Evolutionary conservation across 768 basidiomycete genomes (phyloP).

Genomic region (Symmetrospora coprosmae): DNA sequence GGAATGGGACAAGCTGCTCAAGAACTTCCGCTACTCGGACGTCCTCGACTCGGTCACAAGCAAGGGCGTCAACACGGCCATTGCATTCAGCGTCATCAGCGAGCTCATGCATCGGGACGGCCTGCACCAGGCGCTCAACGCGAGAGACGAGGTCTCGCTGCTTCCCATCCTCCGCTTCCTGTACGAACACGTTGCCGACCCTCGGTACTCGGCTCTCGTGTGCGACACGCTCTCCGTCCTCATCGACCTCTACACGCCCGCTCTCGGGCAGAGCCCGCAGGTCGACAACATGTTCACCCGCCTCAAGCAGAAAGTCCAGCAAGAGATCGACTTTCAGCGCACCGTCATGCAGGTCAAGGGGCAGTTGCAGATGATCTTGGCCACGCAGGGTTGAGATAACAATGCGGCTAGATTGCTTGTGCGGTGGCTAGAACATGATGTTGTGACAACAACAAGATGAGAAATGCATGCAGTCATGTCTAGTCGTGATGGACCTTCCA

Average conservation of each 20-base stretch:
- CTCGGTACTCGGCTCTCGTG: constrained; percentile 80
- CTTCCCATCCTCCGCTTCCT: constrained; percentile 81
- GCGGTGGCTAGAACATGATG: too few species aligned
- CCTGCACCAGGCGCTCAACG: constrained; percentile 64
- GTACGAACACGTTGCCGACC: constrained; percentile 69
- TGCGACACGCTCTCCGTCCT: constrained; percentile 65
- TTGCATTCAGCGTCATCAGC: constrained; percentile 55
- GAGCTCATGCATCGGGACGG: constrained; percentile 87
- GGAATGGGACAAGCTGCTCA: constrained; percentile 78
- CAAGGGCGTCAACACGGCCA: constrained; percentile 38
- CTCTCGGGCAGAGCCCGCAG: constrained; percentile 84
- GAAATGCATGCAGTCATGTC: too few species aligned
- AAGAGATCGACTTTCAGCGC: constrained; percentile 74
- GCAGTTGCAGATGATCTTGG: constrained; percentile 68
- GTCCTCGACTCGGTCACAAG: constrained; percentile 84
- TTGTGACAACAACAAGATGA: too few species aligned
- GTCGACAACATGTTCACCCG: constrained; percentile 74
- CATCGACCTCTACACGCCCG: constrained; percentile 78
- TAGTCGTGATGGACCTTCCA: too few species aligned
- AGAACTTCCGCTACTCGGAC: constrained; percentile 83
- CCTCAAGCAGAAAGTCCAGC: constrained; percentile 65
- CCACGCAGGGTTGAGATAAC: too few species aligned
- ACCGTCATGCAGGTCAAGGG: constrained; percentile 70
- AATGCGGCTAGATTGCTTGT: too few species aligned
- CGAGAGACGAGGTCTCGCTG: constrained; percentile 81